Base-by-base conservation (phyloP, 805 yeast genomes). In the Yarrowia sp. region DNA sequence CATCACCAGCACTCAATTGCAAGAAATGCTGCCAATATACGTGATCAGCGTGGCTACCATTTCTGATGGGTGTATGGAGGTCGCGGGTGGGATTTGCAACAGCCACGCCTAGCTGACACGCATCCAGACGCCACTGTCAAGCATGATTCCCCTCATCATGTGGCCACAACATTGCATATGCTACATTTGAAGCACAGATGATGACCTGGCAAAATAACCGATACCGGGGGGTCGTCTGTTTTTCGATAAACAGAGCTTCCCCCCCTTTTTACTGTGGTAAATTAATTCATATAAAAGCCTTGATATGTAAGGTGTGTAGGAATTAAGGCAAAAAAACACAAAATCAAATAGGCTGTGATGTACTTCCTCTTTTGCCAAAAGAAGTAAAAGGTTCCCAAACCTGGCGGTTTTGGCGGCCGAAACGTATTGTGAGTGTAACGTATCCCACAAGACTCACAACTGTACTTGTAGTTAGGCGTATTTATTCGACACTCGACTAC, bases 291-390 rank as follows among this genome's bases (percentile, higher is more conserved):
- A 44, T 44, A 18, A 44, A 44, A 44, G 49, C 35, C 51, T 29
- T 35, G 35, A 16, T 44, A 19, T 12, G 18, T 27, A 25, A 13
- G 35, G 8, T 4, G 18, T 13, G 32, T 42, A 27, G n/a, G 51
- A 44, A 35, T n/a, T 44, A 44, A 35, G 51, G 51, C 35, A 13
- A 19, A 13, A 29, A 44, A 44, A 29, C 51, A 13, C 12, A 44
- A 44, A 44, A 24, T 44, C 24, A 27, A 27, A 13, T 25, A 7
- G n/a, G 19, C 35, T 6, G 51, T 29, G 51, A 44, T 44, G 51
- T 35, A 44, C 51, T 44, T 44, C 51, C 51, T 44, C 51, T 44
- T 44, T 44, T 44, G 51, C 51, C 51, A 18, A 44, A 44, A 44
- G 51, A 44, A 44, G 51, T 44, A 44, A 44, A 44, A 44, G 51